phyloP scores from a whole-genome alignment of 306 rosid species.

The Ormosia emarginata region DNA sequence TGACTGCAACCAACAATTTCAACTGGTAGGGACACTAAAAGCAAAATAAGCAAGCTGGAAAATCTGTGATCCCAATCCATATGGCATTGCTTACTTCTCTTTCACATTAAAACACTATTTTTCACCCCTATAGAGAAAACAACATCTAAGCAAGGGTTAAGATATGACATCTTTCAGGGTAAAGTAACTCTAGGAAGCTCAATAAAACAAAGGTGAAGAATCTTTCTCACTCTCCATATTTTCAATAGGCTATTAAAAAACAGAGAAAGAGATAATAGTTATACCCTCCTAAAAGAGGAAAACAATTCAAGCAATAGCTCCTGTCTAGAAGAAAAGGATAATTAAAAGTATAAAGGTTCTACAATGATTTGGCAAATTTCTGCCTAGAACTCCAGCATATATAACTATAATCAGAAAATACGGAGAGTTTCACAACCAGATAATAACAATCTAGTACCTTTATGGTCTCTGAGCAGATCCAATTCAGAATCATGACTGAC shows the following conservation, averaged over 20 bases:
- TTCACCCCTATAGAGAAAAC: background rate
- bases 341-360: background rate
- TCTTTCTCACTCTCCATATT: background rate
- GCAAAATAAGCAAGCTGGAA: background rate
- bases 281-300: background rate
- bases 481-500: slow-evolving; percentile 28
- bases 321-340: background rate
- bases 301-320: background rate
- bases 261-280: background rate
- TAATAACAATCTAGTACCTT: slow-evolving; percentile 29
- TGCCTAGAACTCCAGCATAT: background rate
- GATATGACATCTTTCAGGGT: background rate
- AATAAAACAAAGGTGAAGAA: background rate
- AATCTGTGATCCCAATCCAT: background rate
- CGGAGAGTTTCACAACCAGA: background rate
- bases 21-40: background rate
- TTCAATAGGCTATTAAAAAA: background rate
- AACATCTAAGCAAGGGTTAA: background rate
- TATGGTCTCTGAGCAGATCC: slow-evolving; percentile 19
- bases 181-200: background rate
- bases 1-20: background rate
- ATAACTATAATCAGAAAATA: slow-evolving; percentile 1
- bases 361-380: background rate
- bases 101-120: background rate
- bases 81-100: background rate